Percentiles rank a stretch among this genome's conserved stretches.
Conservation (phyloP, 2,329 filamentous ascomycete genomes). For the Claviceps sp. region DNA sequence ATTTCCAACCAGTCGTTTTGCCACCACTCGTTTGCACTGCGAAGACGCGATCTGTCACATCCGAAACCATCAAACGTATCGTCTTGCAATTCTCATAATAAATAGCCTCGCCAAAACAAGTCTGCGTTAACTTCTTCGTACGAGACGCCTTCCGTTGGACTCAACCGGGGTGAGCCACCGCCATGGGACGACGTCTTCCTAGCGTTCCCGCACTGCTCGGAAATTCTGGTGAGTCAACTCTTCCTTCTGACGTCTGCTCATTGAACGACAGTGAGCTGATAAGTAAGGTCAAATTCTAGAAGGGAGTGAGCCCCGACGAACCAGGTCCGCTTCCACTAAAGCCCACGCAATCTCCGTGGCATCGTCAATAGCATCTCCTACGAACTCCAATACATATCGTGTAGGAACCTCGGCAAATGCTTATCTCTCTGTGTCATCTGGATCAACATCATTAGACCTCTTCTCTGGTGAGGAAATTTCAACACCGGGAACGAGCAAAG, state of each 20-base stretch:
- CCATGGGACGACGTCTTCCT: slow-evolving; percentile 18
- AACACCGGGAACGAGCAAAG: slow-evolving; percentile 24
- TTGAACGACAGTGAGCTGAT: neutral
- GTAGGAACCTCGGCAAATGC: slow-evolving; percentile 8
- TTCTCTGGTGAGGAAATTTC: slow-evolving; percentile 19
- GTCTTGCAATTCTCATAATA: too few relatives aligned
- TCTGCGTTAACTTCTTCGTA: neutral
- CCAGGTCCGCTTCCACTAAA: slow-evolving; percentile 1
- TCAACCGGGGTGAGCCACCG: neutral
- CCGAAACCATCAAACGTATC: neutral
- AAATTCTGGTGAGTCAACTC: neutral
- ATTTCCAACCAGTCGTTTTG: too few relatives aligned
- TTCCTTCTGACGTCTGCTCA: neutral
- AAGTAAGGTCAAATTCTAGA: neutral
- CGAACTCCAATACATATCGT: neutral
- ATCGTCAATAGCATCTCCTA: slow-evolving; percentile 2
- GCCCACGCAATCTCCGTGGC: slow-evolving; percentile 3
- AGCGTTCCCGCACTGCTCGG: neutral
- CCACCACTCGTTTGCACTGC: too few relatives aligned
- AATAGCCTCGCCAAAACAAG: neutral
- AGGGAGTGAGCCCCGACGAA: neutral
- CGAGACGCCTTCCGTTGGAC: neutral
- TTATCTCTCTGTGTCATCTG: slow-evolving; percentile 20
- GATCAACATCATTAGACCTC: slow-evolving; percentile 15
- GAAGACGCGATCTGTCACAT: neutral